Base-by-base conservation (phyloP, 2,329 filamentous ascomycete genomes). In the Penicillium sp. region DNA sequence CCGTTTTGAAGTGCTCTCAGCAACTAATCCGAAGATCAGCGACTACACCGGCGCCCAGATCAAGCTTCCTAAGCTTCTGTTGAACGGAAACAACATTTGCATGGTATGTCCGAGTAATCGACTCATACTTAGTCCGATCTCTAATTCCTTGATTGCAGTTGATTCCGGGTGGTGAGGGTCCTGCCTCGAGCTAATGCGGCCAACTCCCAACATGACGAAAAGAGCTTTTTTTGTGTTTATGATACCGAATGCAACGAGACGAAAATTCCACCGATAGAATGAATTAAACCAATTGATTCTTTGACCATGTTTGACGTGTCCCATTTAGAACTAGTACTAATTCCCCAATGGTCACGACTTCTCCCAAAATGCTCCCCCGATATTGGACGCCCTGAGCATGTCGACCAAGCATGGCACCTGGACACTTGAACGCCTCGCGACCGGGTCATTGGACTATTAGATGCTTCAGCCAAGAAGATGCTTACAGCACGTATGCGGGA, bases 51-150 rank as follows among this genome's bases (percentile, higher is more conserved):
- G 91, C 47, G 81, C 85, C 57, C 84, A 91, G 68, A 86, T 83
- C 31, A 94, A 94, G 67, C 79, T 98, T 27, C 79, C 89, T 36
- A 97, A 97, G 76, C 95, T 98, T 47, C 72, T 98, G 28, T 74
- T 98, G 26, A 98, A 98, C 60, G 93, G 93, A 41, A 98, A 98
- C 73, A 97, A 97, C 61, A 88, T 98, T 51, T 97, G 91, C 86
- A 98, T 98, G 93, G 93, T 95, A 78, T 40, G 76, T 36, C 23
- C 9, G 11, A n/a, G n/a, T n/a, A n/a, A n/a, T n/a, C n/a, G n/a
- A n/a, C n/a, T n/a, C n/a, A n/a, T n/a, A n/a, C n/a, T n/a, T n/a
- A n/a, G n/a, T n/a, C n/a, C 11, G 21, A 4, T 11, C 9, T 28
- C 36, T 56, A 35, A 54, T n/a, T 13, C 26, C 13, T 7, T 40